These are phyloP conservation scores for Agrocybe chaxingu DNA, from an alignment of 768 basidiomycete genomes.

Conservation along the genomic window DNA sequence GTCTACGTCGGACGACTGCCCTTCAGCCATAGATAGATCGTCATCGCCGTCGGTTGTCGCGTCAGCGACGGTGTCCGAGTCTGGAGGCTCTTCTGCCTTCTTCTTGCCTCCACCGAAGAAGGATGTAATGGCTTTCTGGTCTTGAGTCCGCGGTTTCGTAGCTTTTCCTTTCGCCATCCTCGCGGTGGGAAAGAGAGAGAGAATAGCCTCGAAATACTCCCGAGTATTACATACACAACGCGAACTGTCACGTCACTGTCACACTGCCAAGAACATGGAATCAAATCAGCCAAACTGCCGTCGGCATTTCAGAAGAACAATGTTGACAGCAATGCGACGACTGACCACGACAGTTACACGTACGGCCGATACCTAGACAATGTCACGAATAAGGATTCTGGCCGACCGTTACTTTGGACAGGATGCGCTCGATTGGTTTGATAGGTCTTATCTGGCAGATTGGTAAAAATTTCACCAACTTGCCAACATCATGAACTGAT, in stretches of 20 bases:
- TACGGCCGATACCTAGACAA: not conserved
- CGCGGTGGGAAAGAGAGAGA: slow-evolving; percentile 15
- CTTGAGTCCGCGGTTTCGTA: slow-evolving; percentile 33
- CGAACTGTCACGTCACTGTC: slow-evolving; percentile 15
- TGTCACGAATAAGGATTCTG: slow-evolving; percentile 6
- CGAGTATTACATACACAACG: not conserved
- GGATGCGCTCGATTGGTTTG: slow-evolving; percentile 39
- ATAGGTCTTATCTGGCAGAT: slow-evolving; percentile 47
- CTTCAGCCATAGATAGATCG: slow-evolving; percentile 24
- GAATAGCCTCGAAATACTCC: slow-evolving; percentile 6
- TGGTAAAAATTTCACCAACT: slow-evolving; percentile 36
- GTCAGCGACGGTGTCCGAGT: slow-evolving; percentile 27
- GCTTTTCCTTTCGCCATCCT: slow-evolving; percentile 49
- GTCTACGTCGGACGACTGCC: slow-evolving; percentile 30
- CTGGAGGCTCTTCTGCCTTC: slow-evolving; percentile 12
- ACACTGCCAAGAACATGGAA: not conserved
- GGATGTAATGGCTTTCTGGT: slow-evolving; percentile 51
- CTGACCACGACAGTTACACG: too few relatives aligned
- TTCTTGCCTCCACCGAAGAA: slow-evolving; percentile 48
- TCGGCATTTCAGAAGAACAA: too few relatives aligned
- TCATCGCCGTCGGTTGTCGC: slow-evolving; percentile 19
- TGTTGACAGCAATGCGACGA: too few relatives aligned
- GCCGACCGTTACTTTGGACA: slow-evolving; percentile 30
- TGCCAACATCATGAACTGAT: not conserved
- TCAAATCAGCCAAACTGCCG: too few relatives aligned